Evolutionary conservation across 1,284 basidiomycete genomes (phyloP).

Genomic region (Quambalaria eucalypti): DNA sequence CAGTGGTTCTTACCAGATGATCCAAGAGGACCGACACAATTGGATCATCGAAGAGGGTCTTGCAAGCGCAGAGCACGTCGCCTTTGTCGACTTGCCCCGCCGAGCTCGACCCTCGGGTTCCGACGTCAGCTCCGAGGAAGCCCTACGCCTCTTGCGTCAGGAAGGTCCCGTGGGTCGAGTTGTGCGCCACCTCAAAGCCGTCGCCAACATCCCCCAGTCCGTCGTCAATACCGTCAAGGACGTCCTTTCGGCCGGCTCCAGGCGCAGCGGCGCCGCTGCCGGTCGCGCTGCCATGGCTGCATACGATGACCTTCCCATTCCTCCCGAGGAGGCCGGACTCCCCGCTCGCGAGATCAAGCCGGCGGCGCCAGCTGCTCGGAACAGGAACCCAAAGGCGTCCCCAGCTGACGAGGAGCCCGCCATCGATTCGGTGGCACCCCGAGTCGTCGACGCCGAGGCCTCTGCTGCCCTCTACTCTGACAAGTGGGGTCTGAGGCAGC

Average conservation of each 20-base stretch:
- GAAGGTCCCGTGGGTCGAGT: slow-evolving; percentile 55
- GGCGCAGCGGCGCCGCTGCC: neutral
- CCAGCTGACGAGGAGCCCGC: neutral
- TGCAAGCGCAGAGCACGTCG: slow-evolving; percentile 52
- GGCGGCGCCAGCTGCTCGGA: neutral
- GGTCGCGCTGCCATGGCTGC: neutral
- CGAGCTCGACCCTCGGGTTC: neutral
- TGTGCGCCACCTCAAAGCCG: slow-evolving; percentile 19
- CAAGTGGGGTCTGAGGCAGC: slow-evolving; percentile 75
- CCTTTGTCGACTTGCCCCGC: slow-evolving; percentile 65
- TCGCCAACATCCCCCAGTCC: neutral
- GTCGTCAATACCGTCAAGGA: neutral
- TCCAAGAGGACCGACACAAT: slow-evolving; percentile 57
- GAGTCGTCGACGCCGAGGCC: neutral
- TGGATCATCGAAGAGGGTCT: slow-evolving; percentile 81
- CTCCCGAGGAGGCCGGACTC: neutral
- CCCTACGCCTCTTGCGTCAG: slow-evolving; percentile 19
- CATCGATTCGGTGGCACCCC: slow-evolving; percentile 1
- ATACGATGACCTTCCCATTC: neutral
- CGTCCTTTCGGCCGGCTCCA: neutral
- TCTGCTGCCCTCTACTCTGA: slow-evolving; percentile 49
- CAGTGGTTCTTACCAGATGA: slow-evolving; percentile 69
- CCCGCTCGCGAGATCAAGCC: neutral
- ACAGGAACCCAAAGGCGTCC: neutral
- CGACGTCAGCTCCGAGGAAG: neutral